A percentile compares a stretch with the other conserved stretches of the same genome.
phyloP scores from a whole-genome alignment of 192 early-diverging fungal genomes.

The Coemansia sp. region DNA sequence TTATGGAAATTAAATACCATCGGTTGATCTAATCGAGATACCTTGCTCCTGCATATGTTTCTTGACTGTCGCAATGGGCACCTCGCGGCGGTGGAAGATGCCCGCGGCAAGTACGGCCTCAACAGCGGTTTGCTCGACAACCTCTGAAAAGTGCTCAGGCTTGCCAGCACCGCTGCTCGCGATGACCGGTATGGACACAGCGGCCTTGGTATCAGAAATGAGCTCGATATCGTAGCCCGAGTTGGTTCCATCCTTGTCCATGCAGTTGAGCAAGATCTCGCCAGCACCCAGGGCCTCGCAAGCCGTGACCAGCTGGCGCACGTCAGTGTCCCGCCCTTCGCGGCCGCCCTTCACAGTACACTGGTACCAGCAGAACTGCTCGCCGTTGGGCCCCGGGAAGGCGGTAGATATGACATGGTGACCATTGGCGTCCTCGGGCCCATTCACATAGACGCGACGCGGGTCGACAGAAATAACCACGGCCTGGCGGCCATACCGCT shows the following conservation, averaged over 20 bases:
- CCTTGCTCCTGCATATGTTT: conserved; percentile 56
- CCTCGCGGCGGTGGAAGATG: conserved; percentile 96
- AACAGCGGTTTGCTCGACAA: conserved; percentile 80
- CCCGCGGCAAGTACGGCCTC: conserved; percentile 98
- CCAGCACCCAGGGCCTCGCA: conserved; percentile 93
- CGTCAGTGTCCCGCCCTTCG: conserved; percentile 94
- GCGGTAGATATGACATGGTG: conserved; percentile 76
- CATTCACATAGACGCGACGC: conserved; percentile 85
- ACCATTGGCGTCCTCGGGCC: conserved; percentile 60
- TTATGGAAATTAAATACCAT: not conserved
- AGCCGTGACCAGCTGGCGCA: conserved; percentile 82
- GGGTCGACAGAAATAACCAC: conserved; percentile 99
- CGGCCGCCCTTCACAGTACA: conserved; percentile 98
- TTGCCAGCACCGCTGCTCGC: conserved; percentile 93
- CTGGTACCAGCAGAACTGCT: conserved; percentile 98
- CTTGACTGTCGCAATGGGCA: conserved; percentile 89
- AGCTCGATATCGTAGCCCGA: conserved; percentile 93
- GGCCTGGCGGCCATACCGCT: conserved; percentile 95
- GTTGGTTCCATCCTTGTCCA: conserved; percentile 99
- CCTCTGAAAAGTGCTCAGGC: conserved; percentile 84
- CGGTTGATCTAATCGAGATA: conserved; percentile 53
- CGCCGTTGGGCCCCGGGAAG: conserved; percentile 86
- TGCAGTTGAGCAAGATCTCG: conserved; percentile 97
- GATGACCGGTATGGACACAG: conserved; percentile 94
- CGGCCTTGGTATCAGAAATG: conserved; percentile 73